Conservation (phyloP, 129 eudicot genomes). For the Glebionis coronaria region DNA sequence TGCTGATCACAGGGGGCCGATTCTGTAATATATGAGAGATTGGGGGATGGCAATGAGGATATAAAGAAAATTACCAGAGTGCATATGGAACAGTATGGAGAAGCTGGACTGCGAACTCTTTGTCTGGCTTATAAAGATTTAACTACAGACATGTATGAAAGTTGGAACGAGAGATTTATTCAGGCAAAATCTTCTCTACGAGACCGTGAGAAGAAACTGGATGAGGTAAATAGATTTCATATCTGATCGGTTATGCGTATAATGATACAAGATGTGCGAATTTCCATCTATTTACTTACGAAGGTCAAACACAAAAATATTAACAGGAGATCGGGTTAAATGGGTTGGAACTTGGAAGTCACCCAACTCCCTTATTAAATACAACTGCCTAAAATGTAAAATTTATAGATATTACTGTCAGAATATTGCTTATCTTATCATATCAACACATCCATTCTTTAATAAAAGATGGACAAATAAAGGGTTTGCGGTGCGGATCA, state of each 20-base stretch:
- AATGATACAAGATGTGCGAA: neutral
- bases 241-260: neutral
- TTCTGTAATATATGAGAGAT: constrained; percentile 81
- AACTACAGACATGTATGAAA: constrained; percentile 63
- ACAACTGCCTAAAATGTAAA: neutral
- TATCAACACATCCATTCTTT: neutral
- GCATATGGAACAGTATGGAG: constrained; percentile 91
- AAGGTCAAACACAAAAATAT: neutral
- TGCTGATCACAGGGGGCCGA: constrained; percentile 80
- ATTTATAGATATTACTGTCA: neutral
- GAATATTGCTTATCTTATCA: neutral
- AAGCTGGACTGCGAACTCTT: constrained; percentile 94
- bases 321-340: neutral
- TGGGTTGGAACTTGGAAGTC: constrained; percentile 17
- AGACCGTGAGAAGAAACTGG: constrained; percentile 94
- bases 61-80: constrained; percentile 62
- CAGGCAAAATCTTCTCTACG: constrained; percentile 86
- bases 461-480: neutral
- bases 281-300: constrained; percentile 11
- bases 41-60: constrained; percentile 57
- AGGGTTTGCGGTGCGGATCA: neutral
- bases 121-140: constrained; percentile 88
- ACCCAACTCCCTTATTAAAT: neutral
- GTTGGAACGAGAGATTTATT: constrained; percentile 90
- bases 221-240: constrained; percentile 54